These are phyloP conservation scores for Paramecium pentaurelia DNA, from an alignment of 73 alveolate species.

Conservation along the genomic window DNA sequence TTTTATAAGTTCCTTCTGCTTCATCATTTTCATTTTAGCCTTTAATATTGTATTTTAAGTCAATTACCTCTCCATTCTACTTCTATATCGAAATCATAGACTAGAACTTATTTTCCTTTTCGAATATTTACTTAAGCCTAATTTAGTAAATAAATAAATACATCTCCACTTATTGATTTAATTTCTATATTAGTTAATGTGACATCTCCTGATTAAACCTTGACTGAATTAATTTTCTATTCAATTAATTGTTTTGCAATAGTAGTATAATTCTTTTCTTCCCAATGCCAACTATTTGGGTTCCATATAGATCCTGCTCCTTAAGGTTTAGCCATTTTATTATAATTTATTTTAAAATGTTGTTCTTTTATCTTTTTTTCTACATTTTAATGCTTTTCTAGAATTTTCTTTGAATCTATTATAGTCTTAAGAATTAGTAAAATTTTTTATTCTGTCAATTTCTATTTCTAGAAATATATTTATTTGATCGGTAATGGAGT, in stretches of 20 bases:
- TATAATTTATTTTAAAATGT: neutral
- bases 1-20: slow-evolving; percentile 41
- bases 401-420: neutral
- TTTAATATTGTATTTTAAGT: neutral
- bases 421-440: neutral
- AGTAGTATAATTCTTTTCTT: slow-evolving; percentile 22
- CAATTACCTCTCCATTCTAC: slow-evolving; percentile 32
- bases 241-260: neutral
- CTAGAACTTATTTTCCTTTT: slow-evolving; percentile 32
- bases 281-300: slow-evolving; percentile 53
- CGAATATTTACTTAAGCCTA: slow-evolving; percentile 18
- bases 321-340: neutral
- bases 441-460: neutral
- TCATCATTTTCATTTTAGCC: neutral
- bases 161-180: neutral
- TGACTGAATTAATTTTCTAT: neutral
- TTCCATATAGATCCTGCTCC: slow-evolving; percentile 47
- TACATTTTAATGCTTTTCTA: neutral
- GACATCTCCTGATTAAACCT: neutral
- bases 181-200: neutral
- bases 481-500: neutral
- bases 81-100: slow-evolving; percentile 35
- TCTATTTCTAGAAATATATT: neutral
- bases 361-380: neutral
- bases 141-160: neutral